Evolutionary conservation across 768 basidiomycete species (phyloP).

Genomic region (Trametes meyenii): DNA sequence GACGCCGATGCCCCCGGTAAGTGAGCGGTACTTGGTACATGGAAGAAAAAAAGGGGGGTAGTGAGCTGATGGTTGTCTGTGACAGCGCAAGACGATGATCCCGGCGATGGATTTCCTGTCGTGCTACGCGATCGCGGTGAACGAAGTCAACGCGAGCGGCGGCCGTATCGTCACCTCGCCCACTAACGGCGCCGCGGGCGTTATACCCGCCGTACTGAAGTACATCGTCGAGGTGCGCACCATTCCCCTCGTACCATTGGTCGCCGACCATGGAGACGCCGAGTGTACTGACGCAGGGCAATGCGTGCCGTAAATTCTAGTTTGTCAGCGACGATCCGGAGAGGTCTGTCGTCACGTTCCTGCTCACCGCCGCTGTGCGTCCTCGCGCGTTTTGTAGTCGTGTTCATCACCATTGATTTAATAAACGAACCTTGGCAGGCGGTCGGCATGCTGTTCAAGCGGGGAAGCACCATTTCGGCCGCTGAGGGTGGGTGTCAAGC

Average conservation of each 20-base stretch:
- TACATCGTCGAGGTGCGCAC: conserved; percentile 75
- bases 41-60: neutral
- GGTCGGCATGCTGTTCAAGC: conserved; percentile 94
- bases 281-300: neutral
- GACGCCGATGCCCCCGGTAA: conserved; percentile 79
- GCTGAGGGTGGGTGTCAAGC: conserved; percentile 96
- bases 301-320: conserved; percentile 34
- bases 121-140: conserved; percentile 93
- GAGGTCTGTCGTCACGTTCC: conserved; percentile 84
- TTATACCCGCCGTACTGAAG: conserved; percentile 91
- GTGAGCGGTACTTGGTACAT: conserved; percentile 30
- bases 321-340: conserved; percentile 92
- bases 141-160: conserved; percentile 92
- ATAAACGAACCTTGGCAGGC: conserved; percentile 48
- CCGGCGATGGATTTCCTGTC: conserved; percentile 93
- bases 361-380: conserved; percentile 84
- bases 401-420: neutral
- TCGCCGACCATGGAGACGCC: neutral
- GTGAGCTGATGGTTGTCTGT: neutral
- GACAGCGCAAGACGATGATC: conserved; percentile 80
- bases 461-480: conserved; percentile 95
- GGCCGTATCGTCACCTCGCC: conserved; percentile 95
- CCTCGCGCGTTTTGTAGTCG: neutral
- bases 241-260: neutral
- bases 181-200: conserved; percentile 91